These are phyloP conservation scores for Fusarium virguliforme DNA, from an alignment of 2,329 filamentous ascomycete species.

Conservation along the genomic window DNA sequence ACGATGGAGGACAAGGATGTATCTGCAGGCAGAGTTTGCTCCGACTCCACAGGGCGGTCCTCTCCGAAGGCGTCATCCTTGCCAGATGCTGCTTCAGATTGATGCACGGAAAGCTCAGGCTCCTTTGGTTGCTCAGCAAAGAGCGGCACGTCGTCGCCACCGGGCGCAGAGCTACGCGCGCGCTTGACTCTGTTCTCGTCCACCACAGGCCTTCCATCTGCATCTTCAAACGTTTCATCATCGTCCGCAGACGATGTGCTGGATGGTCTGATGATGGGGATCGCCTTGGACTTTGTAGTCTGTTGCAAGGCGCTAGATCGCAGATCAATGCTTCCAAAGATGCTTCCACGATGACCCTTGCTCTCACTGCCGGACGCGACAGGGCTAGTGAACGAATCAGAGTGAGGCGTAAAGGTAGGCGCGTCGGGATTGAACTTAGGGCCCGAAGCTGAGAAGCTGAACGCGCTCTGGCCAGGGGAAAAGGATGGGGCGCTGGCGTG, in stretches of 20 bases:
- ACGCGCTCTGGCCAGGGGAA: conserved; percentile 75
- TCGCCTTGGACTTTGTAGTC: conserved; percentile 82
- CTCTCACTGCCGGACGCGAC: conserved; percentile 63
- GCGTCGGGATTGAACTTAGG: conserved; percentile 84
- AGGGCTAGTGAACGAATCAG: conserved; percentile 65
- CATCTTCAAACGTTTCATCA: conserved; percentile 49
- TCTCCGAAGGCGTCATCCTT: conserved; percentile 51
- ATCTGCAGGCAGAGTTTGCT: conserved; percentile 62
- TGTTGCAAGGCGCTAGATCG: conserved; percentile 74
- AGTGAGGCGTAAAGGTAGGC: conserved; percentile 80
- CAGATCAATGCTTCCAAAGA: conserved; percentile 80
- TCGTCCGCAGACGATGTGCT: conserved; percentile 61
- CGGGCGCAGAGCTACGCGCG: conserved; percentile 74
- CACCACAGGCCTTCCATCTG: conserved; percentile 71
- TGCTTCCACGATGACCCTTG: conserved; percentile 64
- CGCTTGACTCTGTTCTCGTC: conserved; percentile 84
- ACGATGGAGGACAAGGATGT: conserved; percentile 70
- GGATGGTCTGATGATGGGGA: conserved; percentile 82
- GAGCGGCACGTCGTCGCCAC: conserved; percentile 80
- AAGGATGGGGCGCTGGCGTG: conserved; percentile 81
- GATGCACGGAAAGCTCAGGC: conserved; percentile 28
- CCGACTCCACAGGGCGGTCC: conserved; percentile 58
- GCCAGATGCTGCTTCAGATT: conserved; percentile 43
- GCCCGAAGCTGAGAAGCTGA: conserved; percentile 78
- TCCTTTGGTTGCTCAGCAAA: conserved; percentile 74